phyloP scores from a whole-genome alignment of 345 rosid genomes.

The Iberis pinnata region DNA sequence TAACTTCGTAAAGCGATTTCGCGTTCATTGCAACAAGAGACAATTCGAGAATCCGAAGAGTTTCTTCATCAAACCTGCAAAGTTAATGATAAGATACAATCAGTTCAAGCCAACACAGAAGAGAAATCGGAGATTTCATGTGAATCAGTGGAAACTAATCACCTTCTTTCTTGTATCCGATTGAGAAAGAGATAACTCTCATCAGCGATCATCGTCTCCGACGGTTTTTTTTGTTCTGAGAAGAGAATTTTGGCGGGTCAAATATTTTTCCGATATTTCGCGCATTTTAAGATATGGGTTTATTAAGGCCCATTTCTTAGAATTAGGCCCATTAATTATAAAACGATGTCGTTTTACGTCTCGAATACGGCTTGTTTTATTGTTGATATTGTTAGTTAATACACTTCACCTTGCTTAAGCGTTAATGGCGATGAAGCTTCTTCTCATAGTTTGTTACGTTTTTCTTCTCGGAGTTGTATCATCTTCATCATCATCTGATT shows the following conservation, averaged over 20 bases:
- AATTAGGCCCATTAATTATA: too few relatives aligned
- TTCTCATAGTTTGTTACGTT: constrained; percentile 8
- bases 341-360: too few relatives aligned
- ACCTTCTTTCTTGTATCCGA: constrained; percentile 51
- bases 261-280: background rate
- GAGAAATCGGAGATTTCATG: constrained; percentile 2
- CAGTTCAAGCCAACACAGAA: background rate
- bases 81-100: background rate
- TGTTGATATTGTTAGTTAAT: too few relatives aligned
- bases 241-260: constrained; percentile 26
- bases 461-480: constrained; percentile 9
- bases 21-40: constrained; percentile 47
- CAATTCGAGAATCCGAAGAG: constrained; percentile 55
- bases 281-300: constrained; percentile 2
- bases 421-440: constrained; percentile 26
- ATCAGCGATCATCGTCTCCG: constrained; percentile 22
- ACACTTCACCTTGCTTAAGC: too few relatives aligned
- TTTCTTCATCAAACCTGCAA: constrained; percentile 51
- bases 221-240: constrained; percentile 16
- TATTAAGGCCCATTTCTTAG: too few relatives aligned
- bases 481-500: constrained; percentile 14
- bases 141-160: background rate
- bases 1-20: constrained; percentile 36
- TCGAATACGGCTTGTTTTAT: constrained; percentile 12
- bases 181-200: constrained; percentile 40